Percentiles rank a stretch among this genome's conserved stretches.
These are phyloP conservation scores for Sporothrix protearum DNA, from an alignment of 2,329 filamentous ascomycete genomes.

Conservation along the genomic window DNA sequence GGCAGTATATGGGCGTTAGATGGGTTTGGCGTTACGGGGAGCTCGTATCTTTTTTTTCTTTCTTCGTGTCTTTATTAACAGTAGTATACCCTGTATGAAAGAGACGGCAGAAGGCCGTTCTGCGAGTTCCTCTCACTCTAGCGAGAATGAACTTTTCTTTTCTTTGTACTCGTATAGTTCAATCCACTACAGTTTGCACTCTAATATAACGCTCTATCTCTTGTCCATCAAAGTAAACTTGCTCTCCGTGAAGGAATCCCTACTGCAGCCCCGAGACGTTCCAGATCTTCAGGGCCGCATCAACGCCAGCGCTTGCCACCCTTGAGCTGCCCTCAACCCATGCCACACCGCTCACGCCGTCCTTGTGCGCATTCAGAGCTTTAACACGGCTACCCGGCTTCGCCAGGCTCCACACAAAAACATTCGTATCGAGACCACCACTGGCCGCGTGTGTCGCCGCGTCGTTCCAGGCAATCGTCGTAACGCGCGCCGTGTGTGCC, in stretches of 20 bases:
- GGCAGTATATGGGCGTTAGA: background rate
- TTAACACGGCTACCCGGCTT: constrained; percentile 83
- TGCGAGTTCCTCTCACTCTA: background rate
- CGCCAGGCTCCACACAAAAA: constrained; percentile 84
- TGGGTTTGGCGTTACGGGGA: background rate
- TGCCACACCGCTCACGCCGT: constrained; percentile 82
- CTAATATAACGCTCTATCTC: constrained; percentile 7
- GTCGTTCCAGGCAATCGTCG: constrained; percentile 68
- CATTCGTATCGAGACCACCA: constrained; percentile 83
- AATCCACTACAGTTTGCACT: background rate
- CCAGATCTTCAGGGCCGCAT: constrained; percentile 93
- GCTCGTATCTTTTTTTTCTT: background rate
- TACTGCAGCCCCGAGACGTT: constrained; percentile 55
- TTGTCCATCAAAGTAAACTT: background rate
- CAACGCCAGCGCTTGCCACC: constrained; percentile 76
- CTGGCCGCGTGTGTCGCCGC: constrained; percentile 75
- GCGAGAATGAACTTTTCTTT: background rate
- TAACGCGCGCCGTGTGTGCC: constrained; percentile 57
- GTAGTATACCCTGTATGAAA: constrained; percentile 1
- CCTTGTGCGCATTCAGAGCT: constrained; percentile 86
- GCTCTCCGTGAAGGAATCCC: background rate
- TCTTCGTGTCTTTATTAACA: background rate
- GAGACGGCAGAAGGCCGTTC: background rate
- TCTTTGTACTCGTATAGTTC: background rate
- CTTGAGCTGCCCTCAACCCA: constrained; percentile 65